phyloP scores from a whole-genome alignment of 164 flowering plant species.

The Saururus chinensis region DNA sequence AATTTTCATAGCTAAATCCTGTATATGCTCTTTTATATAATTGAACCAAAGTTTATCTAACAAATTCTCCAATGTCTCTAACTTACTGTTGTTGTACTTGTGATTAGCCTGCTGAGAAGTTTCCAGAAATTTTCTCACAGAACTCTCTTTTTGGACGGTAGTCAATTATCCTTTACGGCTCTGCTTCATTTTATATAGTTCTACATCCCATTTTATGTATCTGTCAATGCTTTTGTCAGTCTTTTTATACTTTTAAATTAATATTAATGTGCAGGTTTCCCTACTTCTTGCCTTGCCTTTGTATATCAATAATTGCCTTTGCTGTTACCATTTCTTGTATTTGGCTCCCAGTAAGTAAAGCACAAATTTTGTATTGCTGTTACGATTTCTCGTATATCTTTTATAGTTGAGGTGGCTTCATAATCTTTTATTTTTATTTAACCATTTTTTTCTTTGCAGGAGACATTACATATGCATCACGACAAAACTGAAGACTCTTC shows the following conservation, averaged over 20 bases:
- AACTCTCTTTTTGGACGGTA: conserved; percentile 50
- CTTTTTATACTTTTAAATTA: neutral
- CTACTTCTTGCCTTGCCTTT: conserved; percentile 53
- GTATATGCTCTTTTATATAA: no score
- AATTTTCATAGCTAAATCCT: no score
- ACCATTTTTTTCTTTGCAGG: conserved; percentile 22
- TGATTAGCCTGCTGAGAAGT: conserved; percentile 56
- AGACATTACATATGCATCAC: conserved; percentile 50
- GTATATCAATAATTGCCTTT: conserved; percentile 35
- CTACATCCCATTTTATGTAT: neutral
- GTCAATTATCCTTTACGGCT: neutral
- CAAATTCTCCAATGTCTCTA: no score
- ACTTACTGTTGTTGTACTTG: neutral
- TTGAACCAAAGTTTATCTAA: no score
- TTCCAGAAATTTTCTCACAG: conserved; percentile 33
- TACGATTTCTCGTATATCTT: no score
- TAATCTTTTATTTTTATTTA: neutral
- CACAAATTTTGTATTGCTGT: no score
- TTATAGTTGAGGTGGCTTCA: no score
- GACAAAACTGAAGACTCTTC: conserved; percentile 1
- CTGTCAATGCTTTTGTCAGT: neutral
- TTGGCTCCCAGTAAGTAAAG: conserved; percentile 45
- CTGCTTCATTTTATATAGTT: neutral
- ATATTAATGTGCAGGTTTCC: conserved; percentile 42
- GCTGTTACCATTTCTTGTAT: conserved; percentile 19